phyloP scores from a whole-genome alignment of 345 rosid genomes.

The Gynandropsis gynandra region DNA sequence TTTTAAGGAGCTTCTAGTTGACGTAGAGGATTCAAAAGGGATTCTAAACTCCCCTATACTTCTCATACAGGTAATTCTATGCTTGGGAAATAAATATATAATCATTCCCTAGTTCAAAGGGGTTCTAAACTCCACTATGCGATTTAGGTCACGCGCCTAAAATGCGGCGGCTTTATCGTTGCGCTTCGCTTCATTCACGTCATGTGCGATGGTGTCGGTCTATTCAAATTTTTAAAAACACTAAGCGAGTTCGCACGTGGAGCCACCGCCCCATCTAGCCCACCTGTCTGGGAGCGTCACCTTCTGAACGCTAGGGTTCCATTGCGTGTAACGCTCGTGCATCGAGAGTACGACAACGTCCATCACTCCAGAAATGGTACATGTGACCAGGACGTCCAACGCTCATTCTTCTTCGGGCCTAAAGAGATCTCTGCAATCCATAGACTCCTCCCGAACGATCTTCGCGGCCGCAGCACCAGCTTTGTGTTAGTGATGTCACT shows the following conservation, averaged over 20 bases:
- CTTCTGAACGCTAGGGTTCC: conserved; percentile 28
- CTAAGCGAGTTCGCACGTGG: conserved; percentile 44
- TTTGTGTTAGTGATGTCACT: conserved; percentile 44
- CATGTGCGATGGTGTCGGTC: not conserved
- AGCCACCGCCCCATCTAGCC: conserved; percentile 24
- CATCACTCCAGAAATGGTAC: conserved; percentile 15
- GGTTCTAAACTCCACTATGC: not conserved
- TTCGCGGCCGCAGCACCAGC: conserved; percentile 18
- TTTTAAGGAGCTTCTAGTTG: conserved; percentile 43
- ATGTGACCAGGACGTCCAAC: conserved; percentile 32
- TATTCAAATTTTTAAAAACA: conserved; percentile 32
- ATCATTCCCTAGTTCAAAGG: too few species aligned
- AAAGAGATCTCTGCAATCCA: conserved; percentile 34
- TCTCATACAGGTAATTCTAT: conserved; percentile 36
- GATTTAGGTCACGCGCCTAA: not conserved
- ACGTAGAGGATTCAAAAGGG: conserved; percentile 41
- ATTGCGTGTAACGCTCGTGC: conserved; percentile 33
- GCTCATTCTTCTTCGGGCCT: conserved; percentile 47
- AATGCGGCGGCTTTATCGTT: not conserved
- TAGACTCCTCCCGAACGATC: conserved; percentile 29
- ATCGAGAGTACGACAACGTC: conserved; percentile 38
- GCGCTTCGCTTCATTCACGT: not conserved
- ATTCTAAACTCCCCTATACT: conserved; percentile 37
- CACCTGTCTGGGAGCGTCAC: conserved; percentile 45
- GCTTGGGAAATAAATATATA: too few species aligned